These are phyloP conservation scores for Psilocybe cubensis DNA, from an alignment of 768 basidiomycete genomes.

Conservation along the genomic window DNA sequence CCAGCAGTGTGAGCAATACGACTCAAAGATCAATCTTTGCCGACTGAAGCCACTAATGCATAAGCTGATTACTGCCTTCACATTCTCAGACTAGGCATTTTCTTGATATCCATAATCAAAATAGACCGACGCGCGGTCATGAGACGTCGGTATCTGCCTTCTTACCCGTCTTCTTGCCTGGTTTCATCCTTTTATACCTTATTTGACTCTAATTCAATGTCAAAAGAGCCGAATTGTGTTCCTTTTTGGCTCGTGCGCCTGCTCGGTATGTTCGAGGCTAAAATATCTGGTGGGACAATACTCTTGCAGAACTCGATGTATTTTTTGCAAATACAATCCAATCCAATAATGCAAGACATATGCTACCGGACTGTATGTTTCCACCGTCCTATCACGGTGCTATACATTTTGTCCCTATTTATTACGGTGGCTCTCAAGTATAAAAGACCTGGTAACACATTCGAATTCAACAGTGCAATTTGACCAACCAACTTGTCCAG, in stretches of 20 bases:
- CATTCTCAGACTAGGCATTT: neutral
- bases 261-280: too few species aligned
- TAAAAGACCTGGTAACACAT: too few species aligned
- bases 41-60: neutral
- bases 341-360: too few species aligned
- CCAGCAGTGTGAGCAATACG: neutral
- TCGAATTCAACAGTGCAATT: too few species aligned
- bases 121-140: neutral
- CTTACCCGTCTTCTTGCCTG: neutral
- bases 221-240: neutral
- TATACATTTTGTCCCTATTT: too few species aligned
- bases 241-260: neutral
- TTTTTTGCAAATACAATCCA: too few species aligned
- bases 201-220: neutral
- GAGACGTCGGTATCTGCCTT: neutral
- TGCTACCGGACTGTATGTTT: too few species aligned
- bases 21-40: neutral
- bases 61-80: neutral
- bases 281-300: too few species aligned
- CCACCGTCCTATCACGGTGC: too few species aligned
- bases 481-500: too few species aligned
- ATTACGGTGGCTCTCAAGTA: too few species aligned
- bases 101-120: neutral
- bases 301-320: too few species aligned
- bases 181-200: neutral